A percentile compares a stretch with the other conserved stretches of the same genome.
These are phyloP conservation scores for Fusarium nygamai DNA, from an alignment of 2,329 filamentous ascomycete species.

Conservation along the genomic window DNA sequence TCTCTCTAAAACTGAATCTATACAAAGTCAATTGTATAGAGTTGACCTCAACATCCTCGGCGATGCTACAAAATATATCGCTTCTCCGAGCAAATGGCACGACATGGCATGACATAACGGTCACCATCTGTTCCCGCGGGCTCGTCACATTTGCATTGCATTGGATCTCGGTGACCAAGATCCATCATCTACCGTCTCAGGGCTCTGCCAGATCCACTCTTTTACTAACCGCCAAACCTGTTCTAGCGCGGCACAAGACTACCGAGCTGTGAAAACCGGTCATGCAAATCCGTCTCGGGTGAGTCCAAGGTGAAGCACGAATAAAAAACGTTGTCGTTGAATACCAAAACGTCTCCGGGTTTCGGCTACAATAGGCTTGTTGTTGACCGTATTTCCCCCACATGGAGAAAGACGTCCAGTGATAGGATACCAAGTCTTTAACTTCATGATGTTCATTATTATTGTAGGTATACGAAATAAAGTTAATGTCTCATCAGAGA, in stretches of 20 bases:
- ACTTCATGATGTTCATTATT: background rate
- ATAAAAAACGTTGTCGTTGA: constrained; percentile 3
- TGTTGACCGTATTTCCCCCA: constrained; percentile 27
- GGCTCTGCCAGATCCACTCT: constrained; percentile 28
- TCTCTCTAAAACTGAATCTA: background rate
- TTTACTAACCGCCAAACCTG: constrained; percentile 34
- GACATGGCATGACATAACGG: background rate
- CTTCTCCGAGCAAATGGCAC: background rate
- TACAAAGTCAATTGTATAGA: background rate
- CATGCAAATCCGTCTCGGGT: constrained; percentile 28
- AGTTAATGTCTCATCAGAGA: background rate
- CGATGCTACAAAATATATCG: background rate
- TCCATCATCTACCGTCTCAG: constrained; percentile 19
- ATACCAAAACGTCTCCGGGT: constrained; percentile 23
- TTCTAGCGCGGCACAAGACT: constrained; percentile 39
- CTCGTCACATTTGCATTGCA: constrained; percentile 16
- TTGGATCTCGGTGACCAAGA: constrained; percentile 26
- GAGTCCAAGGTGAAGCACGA: constrained; percentile 31
- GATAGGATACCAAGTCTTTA: background rate
- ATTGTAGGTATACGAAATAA: background rate
- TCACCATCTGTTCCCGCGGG: constrained; percentile 20
- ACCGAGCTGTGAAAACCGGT: constrained; percentile 31
- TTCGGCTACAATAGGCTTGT: constrained; percentile 35
- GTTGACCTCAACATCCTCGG: background rate
- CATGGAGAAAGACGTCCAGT: constrained; percentile 25